Conservation (phyloP, 768 basidiomycete species). For the Roridomyces roridus region DNA sequence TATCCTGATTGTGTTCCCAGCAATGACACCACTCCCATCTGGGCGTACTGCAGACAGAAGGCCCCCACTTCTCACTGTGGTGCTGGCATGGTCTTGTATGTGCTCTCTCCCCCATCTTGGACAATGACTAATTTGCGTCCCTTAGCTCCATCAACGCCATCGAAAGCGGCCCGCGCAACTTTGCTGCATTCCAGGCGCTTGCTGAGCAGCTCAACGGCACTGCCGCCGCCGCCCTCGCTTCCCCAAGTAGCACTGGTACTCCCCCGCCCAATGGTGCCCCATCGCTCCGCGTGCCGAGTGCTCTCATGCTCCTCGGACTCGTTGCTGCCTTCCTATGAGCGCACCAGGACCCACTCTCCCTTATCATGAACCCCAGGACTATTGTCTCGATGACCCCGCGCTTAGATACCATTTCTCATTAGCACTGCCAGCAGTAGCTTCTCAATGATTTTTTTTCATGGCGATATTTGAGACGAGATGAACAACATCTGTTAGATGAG, state of each 20-base stretch:
- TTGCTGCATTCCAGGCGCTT: constrained; percentile 61
- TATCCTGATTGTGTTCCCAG: background rate
- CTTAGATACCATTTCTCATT: constrained; percentile 7
- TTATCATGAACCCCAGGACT: constrained; percentile 15
- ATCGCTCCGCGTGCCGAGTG: constrained; percentile 37
- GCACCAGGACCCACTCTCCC: no score
- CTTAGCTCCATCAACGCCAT: constrained; percentile 62
- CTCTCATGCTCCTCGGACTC: constrained; percentile 35
- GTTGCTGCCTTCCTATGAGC: constrained; percentile 42
- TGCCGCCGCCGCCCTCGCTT: constrained; percentile 37
- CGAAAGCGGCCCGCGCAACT: constrained; percentile 54
- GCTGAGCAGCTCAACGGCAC: constrained; percentile 63
- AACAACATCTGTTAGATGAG: no score
- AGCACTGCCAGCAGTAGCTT: background rate
- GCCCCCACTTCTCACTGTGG: constrained; percentile 50
- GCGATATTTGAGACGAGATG: no score
- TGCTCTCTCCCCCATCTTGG: background rate
- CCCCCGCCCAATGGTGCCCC: constrained; percentile 35
- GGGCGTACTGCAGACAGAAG: constrained; percentile 28
- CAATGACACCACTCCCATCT: constrained; percentile 17
- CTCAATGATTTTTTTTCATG: no score
- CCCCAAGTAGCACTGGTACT: constrained; percentile 29
- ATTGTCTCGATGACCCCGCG: constrained; percentile 19
- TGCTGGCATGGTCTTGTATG: constrained; percentile 62
- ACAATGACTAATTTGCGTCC: background rate